Conservation (phyloP, 2,329 filamentous ascomycete genomes). For the Botrytis sinoallii region DNA sequence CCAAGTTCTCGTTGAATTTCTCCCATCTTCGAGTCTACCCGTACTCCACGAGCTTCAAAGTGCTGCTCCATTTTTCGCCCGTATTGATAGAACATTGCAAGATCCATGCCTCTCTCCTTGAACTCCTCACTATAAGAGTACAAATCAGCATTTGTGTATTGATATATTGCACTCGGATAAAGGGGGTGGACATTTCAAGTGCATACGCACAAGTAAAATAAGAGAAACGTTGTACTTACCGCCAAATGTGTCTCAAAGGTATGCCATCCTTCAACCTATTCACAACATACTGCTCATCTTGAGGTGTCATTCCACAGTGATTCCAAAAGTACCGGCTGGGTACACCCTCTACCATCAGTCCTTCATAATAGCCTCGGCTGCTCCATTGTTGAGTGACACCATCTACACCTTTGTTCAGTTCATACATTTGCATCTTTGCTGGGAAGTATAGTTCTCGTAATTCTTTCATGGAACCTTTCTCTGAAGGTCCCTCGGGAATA, state of each 20-base stretch:
- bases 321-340: slow-evolving; percentile 7
- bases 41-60: neutral
- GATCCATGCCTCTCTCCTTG: slow-evolving; percentile 11
- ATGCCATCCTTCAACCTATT: slow-evolving; percentile 6
- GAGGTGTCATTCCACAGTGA: slow-evolving; percentile 13
- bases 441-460: slow-evolving; percentile 14
- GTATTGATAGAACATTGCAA: neutral
- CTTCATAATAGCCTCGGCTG: slow-evolving; percentile 8
- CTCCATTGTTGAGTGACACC: slow-evolving; percentile 13
- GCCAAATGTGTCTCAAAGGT: slow-evolving; percentile 15
- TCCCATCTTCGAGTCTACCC: slow-evolving; percentile 8
- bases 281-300: slow-evolving; percentile 10
- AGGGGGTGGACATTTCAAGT: neutral
- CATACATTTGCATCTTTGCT: slow-evolving; percentile 10
- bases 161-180: neutral
- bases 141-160: neutral
- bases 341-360: neutral
- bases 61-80: slow-evolving; percentile 14
- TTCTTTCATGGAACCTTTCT: neutral
- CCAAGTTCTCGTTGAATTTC: slow-evolving; percentile 8
- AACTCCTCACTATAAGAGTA: slow-evolving; percentile 5
- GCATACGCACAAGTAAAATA: neutral
- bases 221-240: neutral
- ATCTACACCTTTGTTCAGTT: slow-evolving; percentile 3
- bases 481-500: neutral